Conservation (phyloP, 371 early-diverging fungal species). For the Mortierella polycephala region DNA sequence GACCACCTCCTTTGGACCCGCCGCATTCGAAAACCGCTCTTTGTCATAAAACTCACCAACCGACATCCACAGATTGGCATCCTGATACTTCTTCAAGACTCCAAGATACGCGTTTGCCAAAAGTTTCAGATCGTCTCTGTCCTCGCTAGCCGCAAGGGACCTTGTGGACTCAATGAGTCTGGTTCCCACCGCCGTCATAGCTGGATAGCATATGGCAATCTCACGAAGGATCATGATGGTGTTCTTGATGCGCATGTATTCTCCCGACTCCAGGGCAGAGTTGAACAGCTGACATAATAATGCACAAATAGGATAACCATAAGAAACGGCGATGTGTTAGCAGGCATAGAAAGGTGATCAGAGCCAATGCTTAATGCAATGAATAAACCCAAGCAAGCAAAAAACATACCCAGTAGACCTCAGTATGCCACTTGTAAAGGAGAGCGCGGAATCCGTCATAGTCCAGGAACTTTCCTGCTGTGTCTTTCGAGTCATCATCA, state of each 20-base stretch:
- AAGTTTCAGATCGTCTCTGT: conserved; percentile 63
- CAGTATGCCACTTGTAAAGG: conserved; percentile 84
- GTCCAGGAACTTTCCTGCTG: conserved; percentile 66
- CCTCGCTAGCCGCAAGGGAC: conserved; percentile 54
- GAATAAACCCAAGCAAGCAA: neutral
- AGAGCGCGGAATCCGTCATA: conserved; percentile 78
- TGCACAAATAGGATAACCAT: conserved; percentile 4
- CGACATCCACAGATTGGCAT: conserved; percentile 27
- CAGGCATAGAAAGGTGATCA: too few relatives aligned
- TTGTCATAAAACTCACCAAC: conserved; percentile 21
- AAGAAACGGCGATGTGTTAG: too few relatives aligned
- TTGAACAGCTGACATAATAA: conserved; percentile 42
- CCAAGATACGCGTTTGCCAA: conserved; percentile 56
- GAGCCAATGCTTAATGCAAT: too few relatives aligned
- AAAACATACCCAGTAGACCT: conserved; percentile 56
- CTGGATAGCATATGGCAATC: conserved; percentile 73
- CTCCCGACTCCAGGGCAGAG: conserved; percentile 65
- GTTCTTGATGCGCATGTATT: conserved; percentile 80
- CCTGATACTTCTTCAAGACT: conserved; percentile 29
- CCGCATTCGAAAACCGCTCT: neutral
- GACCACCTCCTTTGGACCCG: neutral
- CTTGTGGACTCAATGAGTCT: conserved; percentile 34
- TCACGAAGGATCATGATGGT: conserved; percentile 76
- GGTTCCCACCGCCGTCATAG: conserved; percentile 63
- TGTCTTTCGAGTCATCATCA: conserved; percentile 56